Evolutionary conservation across 768 basidiomycete species (phyloP), one percentile per base, ranked within the genome.

Genomic region (Scleroderma bovista): DNA sequence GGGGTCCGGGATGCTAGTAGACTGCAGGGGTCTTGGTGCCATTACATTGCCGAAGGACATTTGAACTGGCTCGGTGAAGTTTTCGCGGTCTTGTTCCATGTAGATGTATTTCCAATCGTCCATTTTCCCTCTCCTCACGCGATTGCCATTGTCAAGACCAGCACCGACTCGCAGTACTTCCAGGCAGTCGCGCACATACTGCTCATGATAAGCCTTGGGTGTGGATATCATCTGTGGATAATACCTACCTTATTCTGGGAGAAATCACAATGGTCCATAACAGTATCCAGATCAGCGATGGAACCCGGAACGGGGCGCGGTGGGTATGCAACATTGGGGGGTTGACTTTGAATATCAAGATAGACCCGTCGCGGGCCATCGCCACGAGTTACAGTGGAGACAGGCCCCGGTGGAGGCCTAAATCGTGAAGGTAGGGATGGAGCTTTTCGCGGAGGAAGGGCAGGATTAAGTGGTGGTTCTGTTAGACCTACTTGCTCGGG

Each of bases 141-240:
- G 78, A 38, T 81, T 81, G 13, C 83, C 86, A 45, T 86, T 85
- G 63, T 99, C 94, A 40, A 98, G 76, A 15, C 91, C 88, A 7
- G 78, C 90, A 3, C 94, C 95, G 12, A 93, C 72, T n/a, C 95
- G 81, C 23, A 99, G 78, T 40, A 95, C 84, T 67, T 98, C 94
- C 36, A 99, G 74, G 60, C 96, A 99, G 64, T 98, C 96, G 36
- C 95, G 84, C n/a, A 98, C 95, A 70, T 89, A 94, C 89, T 96
- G 31, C 41, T 23, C 22, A 40, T 15, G 54, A 46, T 64, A 51
- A 58, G 51, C 23, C 10, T 47, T 51, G 48, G 26, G 32, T 24
- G 44, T 43, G 36, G 15, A 36, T 34, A 48, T 19, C 3, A 31
- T 10, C 42, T 33, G 45, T 36, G 16, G 23, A 42, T 38, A 48